These are phyloP conservation scores for Comarum palustre DNA, from an alignment of 306 rosid species.

Conservation along the genomic window DNA sequence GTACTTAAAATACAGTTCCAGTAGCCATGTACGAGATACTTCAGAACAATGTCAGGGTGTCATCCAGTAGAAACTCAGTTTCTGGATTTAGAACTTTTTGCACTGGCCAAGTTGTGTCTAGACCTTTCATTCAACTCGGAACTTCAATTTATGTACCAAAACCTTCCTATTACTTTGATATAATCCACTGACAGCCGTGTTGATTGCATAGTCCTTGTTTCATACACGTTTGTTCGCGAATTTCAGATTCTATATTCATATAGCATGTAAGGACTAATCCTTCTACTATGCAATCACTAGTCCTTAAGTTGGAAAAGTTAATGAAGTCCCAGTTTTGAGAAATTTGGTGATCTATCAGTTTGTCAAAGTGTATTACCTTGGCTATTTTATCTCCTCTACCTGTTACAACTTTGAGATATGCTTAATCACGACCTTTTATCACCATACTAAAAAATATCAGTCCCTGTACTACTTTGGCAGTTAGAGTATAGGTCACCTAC, in stretches of 20 bases:
- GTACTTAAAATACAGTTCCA: constrained; percentile 39
- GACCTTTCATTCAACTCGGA: constrained; percentile 13
- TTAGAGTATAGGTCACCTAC: neutral
- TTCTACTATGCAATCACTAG: neutral
- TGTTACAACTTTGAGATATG: neutral
- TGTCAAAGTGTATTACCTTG: neutral
- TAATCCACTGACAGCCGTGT: neutral
- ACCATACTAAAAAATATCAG: neutral
- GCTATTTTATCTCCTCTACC: neutral
- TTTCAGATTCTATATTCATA: neutral
- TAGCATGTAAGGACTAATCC: neutral
- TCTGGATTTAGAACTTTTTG: constrained; percentile 56
- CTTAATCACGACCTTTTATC: neutral
- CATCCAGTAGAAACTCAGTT: constrained; percentile 46
- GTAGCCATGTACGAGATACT: constrained; percentile 39
- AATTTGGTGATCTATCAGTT: neutral
- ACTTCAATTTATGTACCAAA: neutral
- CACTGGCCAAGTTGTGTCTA: constrained; percentile 55
- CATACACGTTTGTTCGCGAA: neutral
- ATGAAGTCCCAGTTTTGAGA: neutral
- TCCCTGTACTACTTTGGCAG: neutral
- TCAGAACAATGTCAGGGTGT: constrained; percentile 38
- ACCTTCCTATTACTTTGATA: neutral
- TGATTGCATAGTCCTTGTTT: constrained; percentile 5
- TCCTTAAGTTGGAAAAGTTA: neutral